Percentiles rank a stretch among this genome's conserved stretches.
phyloP scores from a whole-genome alignment of 345 rosid species.

The Bruguiera sexangula region DNA sequence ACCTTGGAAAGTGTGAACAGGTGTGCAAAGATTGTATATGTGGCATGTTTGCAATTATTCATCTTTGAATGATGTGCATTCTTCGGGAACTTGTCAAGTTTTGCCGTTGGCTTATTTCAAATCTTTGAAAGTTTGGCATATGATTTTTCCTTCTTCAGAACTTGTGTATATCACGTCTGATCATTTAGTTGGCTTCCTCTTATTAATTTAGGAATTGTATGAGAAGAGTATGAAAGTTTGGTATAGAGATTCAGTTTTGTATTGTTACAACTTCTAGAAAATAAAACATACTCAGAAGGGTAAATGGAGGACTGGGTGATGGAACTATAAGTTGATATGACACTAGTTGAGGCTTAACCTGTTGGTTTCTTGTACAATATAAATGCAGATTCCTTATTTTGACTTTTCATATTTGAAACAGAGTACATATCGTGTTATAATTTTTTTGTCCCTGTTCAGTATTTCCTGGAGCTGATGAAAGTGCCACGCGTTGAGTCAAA shows the following conservation, averaged over 20 bases:
- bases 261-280: no score
- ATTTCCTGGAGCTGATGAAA: conserved; percentile 91
- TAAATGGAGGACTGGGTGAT: no score
- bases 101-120: conserved; percentile 2
- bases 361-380: not conserved
- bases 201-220: not conserved
- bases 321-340: no score
- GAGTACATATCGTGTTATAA: not conserved
- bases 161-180: not conserved
- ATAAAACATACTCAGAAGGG: no score
- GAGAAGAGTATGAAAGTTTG: not conserved
- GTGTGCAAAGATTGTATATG: conserved; percentile 36
- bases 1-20: conserved; percentile 97
- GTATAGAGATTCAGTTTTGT: not conserved
- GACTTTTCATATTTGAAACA: not conserved
- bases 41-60: conserved; percentile 2
- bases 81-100: conserved; percentile 5
- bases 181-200: not conserved
- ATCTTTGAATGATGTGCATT: conserved; percentile 2
- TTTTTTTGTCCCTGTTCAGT: conserved; percentile 38
- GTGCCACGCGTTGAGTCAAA: conserved; percentile 98
- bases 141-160: conserved; percentile 2
- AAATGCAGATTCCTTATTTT: not conserved
- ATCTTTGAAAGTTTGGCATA: not conserved
- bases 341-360: not conserved